Base-by-base conservation (phyloP, 2,329 filamentous ascomycete genomes). In the Fusarium stilboides region DNA sequence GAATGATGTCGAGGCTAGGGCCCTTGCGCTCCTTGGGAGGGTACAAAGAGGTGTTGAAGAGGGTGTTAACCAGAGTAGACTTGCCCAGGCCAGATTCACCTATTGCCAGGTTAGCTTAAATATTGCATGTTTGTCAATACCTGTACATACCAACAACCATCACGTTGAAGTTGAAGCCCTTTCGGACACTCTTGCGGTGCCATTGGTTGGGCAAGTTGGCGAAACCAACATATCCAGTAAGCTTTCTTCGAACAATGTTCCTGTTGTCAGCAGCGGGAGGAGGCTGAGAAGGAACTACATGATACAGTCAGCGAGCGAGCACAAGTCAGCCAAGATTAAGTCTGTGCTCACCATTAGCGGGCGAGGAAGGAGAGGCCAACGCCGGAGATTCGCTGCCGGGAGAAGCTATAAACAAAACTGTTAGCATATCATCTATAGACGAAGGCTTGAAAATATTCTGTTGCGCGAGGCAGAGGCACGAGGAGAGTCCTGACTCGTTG, bases 121-220 rank as follows among this genome's bases (percentile, higher is more conserved):
- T 20, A 9, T 33, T 4, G 14, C n/a, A 22, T 10, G 3, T 19
- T 37, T 22, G 19, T 20, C 22, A 13, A 28, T 14, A 10, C 40
- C 3, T 36, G 12, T 12, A 60, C 94, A 79, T 87, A 98, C 96
- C 96, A 84, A 99, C 96, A 83, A 99, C 96, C 96, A 99, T 99
- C 75, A 99, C 96, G 81, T 99, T 99, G 88, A 99, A 99, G 89
- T 98, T 99, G 89, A 99, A 99, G 68, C 96, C 96, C 85, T 99
- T 99, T 80, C 96, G 94, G 78, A 99, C 96, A 89, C 94, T 98
- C 92, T 99, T 99, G 83, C 96, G 95, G 87, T 99, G 96, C 96
- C 96, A 99, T 85, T 99, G 96, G 86, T 99, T 99, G 71, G 96
- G 96, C 80, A 99, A 85, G 82, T 99, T 99, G 82, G 96, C 96